phyloP scores from a whole-genome alignment of 2,329 filamentous ascomycete genomes.

The Apiospora marii region DNA sequence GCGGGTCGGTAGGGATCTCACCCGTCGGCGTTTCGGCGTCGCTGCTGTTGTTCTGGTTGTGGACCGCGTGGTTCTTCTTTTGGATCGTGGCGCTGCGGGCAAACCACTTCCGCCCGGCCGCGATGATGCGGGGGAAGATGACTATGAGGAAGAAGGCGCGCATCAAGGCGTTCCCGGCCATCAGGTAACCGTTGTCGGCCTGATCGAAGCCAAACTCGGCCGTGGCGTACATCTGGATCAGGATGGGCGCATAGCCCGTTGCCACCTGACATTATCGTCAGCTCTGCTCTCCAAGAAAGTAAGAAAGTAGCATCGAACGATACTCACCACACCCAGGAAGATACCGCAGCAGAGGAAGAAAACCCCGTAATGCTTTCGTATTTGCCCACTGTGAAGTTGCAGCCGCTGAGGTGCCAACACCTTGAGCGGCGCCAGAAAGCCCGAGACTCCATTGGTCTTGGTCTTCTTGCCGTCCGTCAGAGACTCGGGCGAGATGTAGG shows the following conservation, averaged over 20 bases:
- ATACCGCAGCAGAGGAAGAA: conserved; percentile 70
- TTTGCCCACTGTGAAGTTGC: conserved; percentile 56
- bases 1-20: background rate
- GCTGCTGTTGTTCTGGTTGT: background rate
- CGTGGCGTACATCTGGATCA: conserved; percentile 65
- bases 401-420: conserved; percentile 67
- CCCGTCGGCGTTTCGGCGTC: conserved; percentile 15
- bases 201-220: conserved; percentile 59
- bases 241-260: conserved; percentile 70
- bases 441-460: conserved; percentile 49
- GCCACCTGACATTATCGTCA: conserved; percentile 54
- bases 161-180: conserved; percentile 60
- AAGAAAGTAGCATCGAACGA: no score
- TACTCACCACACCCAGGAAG: conserved; percentile 68
- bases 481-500: conserved; percentile 40
- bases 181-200: conserved; percentile 59
- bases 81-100: conserved; percentile 25
- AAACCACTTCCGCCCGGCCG: conserved; percentile 47
- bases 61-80: background rate
- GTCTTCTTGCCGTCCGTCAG: conserved; percentile 33
- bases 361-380: conserved; percentile 64
- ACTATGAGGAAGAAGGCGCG: conserved; percentile 59
- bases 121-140: conserved; percentile 58
- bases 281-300: no score
- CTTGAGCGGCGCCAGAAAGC: conserved; percentile 69